phyloP scores from a whole-genome alignment of 2,329 filamentous ascomycete genomes.

The Fusarium sp. region DNA sequence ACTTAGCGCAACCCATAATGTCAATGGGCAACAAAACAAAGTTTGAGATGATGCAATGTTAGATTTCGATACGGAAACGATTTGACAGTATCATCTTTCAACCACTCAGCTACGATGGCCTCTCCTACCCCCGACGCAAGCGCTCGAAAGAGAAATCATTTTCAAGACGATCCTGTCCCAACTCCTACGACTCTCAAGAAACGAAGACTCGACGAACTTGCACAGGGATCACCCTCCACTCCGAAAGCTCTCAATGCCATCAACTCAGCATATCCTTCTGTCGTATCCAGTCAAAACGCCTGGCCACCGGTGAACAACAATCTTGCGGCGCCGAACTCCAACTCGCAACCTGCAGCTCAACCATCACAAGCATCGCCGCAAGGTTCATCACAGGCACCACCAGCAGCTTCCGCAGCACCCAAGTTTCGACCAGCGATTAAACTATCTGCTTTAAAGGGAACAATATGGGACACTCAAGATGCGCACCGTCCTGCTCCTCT shows the following conservation, averaged over 20 bases:
- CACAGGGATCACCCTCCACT: constrained; percentile 43
- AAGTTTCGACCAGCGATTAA: constrained; percentile 52
- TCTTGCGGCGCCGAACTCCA: not conserved
- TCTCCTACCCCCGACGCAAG: constrained; percentile 31
- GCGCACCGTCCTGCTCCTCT: constrained; percentile 20
- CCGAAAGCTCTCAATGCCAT: constrained; percentile 49
- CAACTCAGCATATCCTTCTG: constrained; percentile 48
- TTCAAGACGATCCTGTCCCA: constrained; percentile 40
- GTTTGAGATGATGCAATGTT: constrained; percentile 29
- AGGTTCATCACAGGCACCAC: constrained; percentile 19
- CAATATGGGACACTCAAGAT: constrained; percentile 53
- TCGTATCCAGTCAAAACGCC: constrained; percentile 40
- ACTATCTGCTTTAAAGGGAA: constrained; percentile 51
- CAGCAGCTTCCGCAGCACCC: constrained; percentile 26
- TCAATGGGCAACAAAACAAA: constrained; percentile 21
- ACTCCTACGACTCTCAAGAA: constrained; percentile 49
- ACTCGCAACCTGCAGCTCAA: constrained; percentile 11
- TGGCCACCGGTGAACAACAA: constrained; percentile 22
- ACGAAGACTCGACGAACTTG: constrained; percentile 47
- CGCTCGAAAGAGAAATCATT: constrained; percentile 42
- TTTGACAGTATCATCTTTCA: constrained; percentile 3
- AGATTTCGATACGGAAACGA: constrained; percentile 1
- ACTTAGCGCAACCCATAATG: constrained; percentile 7
- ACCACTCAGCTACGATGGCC: constrained; percentile 42
- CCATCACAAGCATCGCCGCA: constrained; percentile 22